Conservation (phyloP, 768 basidiomycete genomes). For the Mycena albidolilacea region DNA sequence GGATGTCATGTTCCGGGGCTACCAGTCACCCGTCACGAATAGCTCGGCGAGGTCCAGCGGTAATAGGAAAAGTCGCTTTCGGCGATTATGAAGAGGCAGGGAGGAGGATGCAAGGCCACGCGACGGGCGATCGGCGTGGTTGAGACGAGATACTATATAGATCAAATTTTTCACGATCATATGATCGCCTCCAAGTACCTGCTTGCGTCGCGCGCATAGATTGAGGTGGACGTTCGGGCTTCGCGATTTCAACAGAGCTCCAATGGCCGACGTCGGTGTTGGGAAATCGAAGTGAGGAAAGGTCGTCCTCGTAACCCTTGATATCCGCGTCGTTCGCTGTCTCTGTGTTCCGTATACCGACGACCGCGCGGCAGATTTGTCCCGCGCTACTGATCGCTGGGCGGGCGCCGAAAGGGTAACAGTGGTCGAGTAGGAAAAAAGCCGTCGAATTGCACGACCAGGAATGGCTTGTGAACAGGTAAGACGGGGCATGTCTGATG, state of each 20-base stretch:
- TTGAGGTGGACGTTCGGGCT: slow-evolving; percentile 29
- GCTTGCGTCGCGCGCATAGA: slow-evolving; percentile 25
- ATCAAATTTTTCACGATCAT: slow-evolving; percentile 18
- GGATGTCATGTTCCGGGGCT: too few relatives aligned
- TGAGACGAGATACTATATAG: slow-evolving; percentile 42
- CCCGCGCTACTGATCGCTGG: slow-evolving; percentile 43
- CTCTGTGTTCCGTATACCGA: slow-evolving; percentile 32
- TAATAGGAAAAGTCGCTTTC: too few relatives aligned
- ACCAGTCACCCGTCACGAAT: too few relatives aligned
- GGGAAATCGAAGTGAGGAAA: neutral
- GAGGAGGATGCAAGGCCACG: too few relatives aligned
- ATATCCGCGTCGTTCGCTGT: neutral
- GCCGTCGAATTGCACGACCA: slow-evolving; percentile 27
- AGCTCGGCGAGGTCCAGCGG: too few relatives aligned
- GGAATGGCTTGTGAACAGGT: slow-evolving; percentile 38
- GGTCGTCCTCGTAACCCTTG: slow-evolving; percentile 40
- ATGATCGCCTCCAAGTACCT: neutral
- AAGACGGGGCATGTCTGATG: slow-evolving; percentile 39
- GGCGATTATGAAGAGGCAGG: too few relatives aligned
- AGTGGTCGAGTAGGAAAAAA: slow-evolving; percentile 43
- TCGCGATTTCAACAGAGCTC: too few relatives aligned
- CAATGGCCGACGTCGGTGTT: neutral
- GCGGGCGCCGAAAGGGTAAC: slow-evolving; percentile 34
- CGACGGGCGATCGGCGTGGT: too few relatives aligned
- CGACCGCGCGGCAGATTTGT: slow-evolving; percentile 30